Conservation (phyloP, 2,329 filamentous ascomycete genomes). For the Stagonosporopsis chrysanthemi region DNA sequence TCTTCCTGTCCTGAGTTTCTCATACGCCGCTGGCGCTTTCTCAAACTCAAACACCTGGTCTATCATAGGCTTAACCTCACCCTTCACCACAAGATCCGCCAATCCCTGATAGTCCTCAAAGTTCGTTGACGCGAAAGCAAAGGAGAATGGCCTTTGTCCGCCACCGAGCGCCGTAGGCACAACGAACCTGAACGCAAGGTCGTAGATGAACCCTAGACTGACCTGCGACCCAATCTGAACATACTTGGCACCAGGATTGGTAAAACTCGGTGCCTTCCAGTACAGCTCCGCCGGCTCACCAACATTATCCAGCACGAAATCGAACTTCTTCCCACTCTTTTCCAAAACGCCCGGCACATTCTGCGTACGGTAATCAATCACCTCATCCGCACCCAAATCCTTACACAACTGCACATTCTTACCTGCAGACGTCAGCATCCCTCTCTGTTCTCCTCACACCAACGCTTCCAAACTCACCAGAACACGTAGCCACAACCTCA, state of each 20-base stretch:
- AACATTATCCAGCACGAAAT: slow-evolving; percentile 65
- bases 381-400: slow-evolving; percentile 66
- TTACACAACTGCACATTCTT: slow-evolving; percentile 64
- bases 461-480: slow-evolving; percentile 38
- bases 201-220: slow-evolving; percentile 25
- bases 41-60: slow-evolving; percentile 63
- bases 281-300: slow-evolving; percentile 43
- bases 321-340: slow-evolving; percentile 56
- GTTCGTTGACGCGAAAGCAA: slow-evolving; percentile 37
- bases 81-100: slow-evolving; percentile 61
- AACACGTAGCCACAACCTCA: slow-evolving; percentile 65
- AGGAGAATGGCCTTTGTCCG: slow-evolving; percentile 54
- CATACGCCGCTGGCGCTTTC: slow-evolving; percentile 62
- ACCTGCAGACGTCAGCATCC: slow-evolving; percentile 18
- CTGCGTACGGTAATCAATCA: slow-evolving; percentile 64
- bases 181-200: slow-evolving; percentile 28
- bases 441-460: too few species aligned
- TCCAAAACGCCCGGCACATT: slow-evolving; percentile 56
- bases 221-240: slow-evolving; percentile 32
- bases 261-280: slow-evolving; percentile 29
- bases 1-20: slow-evolving; percentile 62
- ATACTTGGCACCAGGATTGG: slow-evolving; percentile 25
- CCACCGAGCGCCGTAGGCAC: slow-evolving; percentile 55
- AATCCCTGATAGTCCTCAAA: slow-evolving; percentile 49
- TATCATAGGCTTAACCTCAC: slow-evolving; percentile 63